Evolutionary conservation across 106 monocot species (phyloP).

Genomic region (Dendrobium catenatum): DNA sequence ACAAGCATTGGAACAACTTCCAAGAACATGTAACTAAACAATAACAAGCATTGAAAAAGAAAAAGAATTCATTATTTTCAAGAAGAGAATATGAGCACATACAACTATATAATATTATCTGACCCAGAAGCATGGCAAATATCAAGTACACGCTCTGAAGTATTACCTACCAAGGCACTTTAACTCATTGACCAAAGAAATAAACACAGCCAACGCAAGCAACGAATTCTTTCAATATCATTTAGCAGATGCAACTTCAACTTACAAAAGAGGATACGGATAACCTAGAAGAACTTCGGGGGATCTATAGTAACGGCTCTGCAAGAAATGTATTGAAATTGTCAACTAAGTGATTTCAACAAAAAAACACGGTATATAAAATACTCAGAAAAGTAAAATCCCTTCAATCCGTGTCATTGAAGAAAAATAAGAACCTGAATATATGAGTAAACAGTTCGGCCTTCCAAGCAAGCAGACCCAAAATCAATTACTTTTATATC

Average conservation of each 20-base stretch:
- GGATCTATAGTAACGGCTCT: slow-evolving; percentile 99
- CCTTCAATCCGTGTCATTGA: background rate
- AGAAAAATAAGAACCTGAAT: slow-evolving; percentile 60
- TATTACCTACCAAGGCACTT: background rate
- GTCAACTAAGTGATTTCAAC: background rate
- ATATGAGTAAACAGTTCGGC: slow-evolving; percentile 83
- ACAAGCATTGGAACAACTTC: background rate
- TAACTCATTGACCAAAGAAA: background rate
- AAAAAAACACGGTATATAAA: background rate
- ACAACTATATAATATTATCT: background rate
- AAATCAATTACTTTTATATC: slow-evolving; percentile 97
- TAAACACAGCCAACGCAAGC: background rate
- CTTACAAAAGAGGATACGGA: slow-evolving; percentile 73
- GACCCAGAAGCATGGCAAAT: background rate
- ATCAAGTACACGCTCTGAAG: background rate
- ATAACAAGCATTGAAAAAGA: background rate
- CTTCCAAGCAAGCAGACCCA: slow-evolving; percentile 94
- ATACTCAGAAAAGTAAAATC: background rate
- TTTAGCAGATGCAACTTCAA: background rate
- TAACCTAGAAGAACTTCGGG: slow-evolving; percentile 94
- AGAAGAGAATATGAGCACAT: background rate
- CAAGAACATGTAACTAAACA: background rate
- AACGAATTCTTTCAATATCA: background rate
- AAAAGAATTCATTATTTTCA: background rate
- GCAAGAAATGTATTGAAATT: slow-evolving; percentile 15